Evolutionary conservation across 2,329 filamentous ascomycete genomes (phyloP), one percentile per base, ranked within the genome.

Genomic region (Metarhizium brunneum): DNA sequence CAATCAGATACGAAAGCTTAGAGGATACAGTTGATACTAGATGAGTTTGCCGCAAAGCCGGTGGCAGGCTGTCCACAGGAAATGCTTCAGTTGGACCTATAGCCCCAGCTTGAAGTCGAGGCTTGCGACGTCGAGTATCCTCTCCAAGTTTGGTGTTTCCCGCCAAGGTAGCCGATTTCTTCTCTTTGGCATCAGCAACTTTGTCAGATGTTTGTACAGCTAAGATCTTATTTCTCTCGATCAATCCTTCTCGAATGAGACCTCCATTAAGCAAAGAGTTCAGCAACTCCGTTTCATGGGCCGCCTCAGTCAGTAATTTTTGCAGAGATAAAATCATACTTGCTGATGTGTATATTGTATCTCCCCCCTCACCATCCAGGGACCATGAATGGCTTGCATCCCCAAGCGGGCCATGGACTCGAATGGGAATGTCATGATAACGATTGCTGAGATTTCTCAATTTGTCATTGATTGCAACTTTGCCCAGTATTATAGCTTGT

Each of bases 1-100:
- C 86, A 18, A 96, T 73, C 6, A 96, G 75, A 64, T 96, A 96
- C 2, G 88, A 92, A 2, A 96, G 76, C 69, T 97, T 97, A 0
- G 88, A 84, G 0, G 92, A 96, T 0, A 85, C 83, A 0, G 92
- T 96, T 4, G 89, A 90, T n/a, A 88, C 73, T 20, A 95, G 76
- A 54, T 72, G 79, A 0, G 87, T 82, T 38, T 75, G 68, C 10
- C 77, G 73, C 16, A 94, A 74, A 1, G 83, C 76, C 0, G 76
- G 70, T 1, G 67, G 60, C 48, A 66, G 61, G 54, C 62, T 55
- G 47, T 65, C 54, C 42, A 63, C n/a, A 54, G 63, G 48, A 42
- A 63, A 16, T 47, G 58, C 60, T 16, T 63, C 63, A 3, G 55
- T 54, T 4, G 59, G 54, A 2, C 66, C 60, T 25, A 59, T 55